Percentiles rank a stretch among this genome's conserved stretches.
Evolutionary conservation across 768 basidiomycete genomes (phyloP).

Genomic region (Coprinopsis marcescibilis): DNA sequence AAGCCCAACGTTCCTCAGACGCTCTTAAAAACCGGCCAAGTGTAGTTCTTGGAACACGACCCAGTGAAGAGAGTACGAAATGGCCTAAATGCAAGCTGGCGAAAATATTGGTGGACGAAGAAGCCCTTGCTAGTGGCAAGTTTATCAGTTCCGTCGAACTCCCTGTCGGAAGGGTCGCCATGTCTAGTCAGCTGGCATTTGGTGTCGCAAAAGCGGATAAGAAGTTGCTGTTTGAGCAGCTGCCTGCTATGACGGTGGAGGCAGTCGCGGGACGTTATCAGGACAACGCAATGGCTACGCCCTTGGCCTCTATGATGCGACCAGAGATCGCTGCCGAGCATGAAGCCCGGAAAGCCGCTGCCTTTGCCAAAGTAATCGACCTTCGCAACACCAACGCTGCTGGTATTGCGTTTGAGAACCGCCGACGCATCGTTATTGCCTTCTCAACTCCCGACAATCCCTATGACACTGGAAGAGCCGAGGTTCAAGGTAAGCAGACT

Average conservation of each 20-base stretch:
- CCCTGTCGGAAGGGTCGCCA: conserved; percentile 31
- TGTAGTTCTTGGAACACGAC: conserved; percentile 69
- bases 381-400: conserved; percentile 81
- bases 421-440: conserved; percentile 65
- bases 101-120: conserved; percentile 51
- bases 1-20: conserved; percentile 33
- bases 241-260: conserved; percentile 51
- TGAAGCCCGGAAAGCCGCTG: conserved; percentile 39
- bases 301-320: neutral
- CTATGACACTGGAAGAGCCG: conserved; percentile 75
- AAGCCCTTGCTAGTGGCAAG: conserved; percentile 27
- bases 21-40: conserved; percentile 45
- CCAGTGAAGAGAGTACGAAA: conserved; percentile 50
- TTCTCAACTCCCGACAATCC: conserved; percentile 70
- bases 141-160: conserved; percentile 11
- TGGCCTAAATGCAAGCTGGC: conserved; percentile 69
- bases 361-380: conserved; percentile 70
- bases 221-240: conserved; percentile 55
- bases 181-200: conserved; percentile 55
- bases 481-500: conserved; percentile 75
- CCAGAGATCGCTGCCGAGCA: conserved; percentile 19
- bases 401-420: conserved; percentile 86
- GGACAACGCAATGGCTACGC: neutral
- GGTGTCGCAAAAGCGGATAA: conserved; percentile 60
- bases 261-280: conserved; percentile 13